A percentile compares a stretch with the other conserved stretches of the same genome.
Evolutionary conservation across 371 early-diverging fungal species (phyloP).

Genomic region (Apophysomyces variabilis): DNA sequence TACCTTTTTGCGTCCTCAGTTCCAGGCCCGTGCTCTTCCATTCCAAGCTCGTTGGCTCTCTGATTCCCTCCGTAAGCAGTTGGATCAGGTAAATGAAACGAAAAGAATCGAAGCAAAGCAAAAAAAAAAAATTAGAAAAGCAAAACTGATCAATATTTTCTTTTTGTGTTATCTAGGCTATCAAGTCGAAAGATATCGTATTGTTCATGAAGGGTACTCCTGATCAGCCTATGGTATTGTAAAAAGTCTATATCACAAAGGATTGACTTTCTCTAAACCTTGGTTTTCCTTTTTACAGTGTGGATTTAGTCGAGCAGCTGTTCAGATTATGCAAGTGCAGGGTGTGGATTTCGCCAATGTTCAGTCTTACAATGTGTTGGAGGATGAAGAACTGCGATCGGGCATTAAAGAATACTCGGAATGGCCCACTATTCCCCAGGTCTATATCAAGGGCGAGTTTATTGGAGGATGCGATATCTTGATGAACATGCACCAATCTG

Average conservation of each 20-base stretch:
- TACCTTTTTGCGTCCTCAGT: slow-evolving; percentile 40
- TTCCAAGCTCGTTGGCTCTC: slow-evolving; percentile 81
- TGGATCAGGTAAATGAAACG: slow-evolving; percentile 54
- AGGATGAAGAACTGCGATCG: slow-evolving; percentile 86
- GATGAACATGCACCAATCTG: slow-evolving; percentile 89
- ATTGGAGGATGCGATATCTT: slow-evolving; percentile 98
- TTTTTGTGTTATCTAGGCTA: slow-evolving; percentile 49
- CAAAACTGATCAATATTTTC: no score
- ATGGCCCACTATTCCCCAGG: slow-evolving; percentile 99
- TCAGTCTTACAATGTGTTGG: slow-evolving; percentile 85
- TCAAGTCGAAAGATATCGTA: slow-evolving; percentile 73
- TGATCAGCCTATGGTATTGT: slow-evolving; percentile 75
- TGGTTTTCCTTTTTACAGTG: slow-evolving; percentile 59
- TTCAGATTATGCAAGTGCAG: slow-evolving; percentile 88
- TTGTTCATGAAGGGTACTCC: slow-evolving; percentile 98
- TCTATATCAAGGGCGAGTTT: slow-evolving; percentile 96
- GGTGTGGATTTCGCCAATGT: slow-evolving; percentile 74
- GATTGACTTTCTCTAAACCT: neutral
- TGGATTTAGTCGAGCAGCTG: slow-evolving; percentile 91
- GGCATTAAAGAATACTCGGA: slow-evolving; percentile 95
- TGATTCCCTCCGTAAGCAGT: slow-evolving; percentile 67
- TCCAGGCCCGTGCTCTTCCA: slow-evolving; percentile 34
- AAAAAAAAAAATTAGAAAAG: no score
- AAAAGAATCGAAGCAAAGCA: no score
- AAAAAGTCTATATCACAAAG: neutral